Conservation (phyloP, 306 rosid species). For the Lathyrus aphaca region DNA sequence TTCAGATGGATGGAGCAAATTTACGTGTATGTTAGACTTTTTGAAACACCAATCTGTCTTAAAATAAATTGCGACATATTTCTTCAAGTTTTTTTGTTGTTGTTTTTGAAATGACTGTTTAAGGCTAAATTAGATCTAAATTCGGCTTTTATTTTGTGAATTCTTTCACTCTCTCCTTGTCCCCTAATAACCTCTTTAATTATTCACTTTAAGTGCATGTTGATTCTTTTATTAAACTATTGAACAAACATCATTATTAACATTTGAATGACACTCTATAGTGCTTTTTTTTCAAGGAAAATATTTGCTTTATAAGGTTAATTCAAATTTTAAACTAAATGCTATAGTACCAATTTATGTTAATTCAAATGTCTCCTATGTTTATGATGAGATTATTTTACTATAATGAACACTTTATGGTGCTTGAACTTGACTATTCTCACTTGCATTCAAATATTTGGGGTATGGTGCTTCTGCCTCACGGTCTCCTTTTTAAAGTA, state of each 20-base stretch:
- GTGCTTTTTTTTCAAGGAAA: no score
- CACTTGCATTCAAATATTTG: constrained; percentile 5
- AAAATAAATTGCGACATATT: neutral
- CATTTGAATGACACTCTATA: constrained; percentile 4
- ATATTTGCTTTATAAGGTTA: neutral
- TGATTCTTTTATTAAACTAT: constrained; percentile 10
- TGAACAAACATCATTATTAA: neutral
- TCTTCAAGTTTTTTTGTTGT: neutral
- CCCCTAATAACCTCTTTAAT: neutral
- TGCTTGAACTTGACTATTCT: constrained; percentile 9
- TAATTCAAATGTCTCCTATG: no score
- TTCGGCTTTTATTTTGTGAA: neutral
- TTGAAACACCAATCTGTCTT: neutral
- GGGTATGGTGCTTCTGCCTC: neutral
- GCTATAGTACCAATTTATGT: no score
- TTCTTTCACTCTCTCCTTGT: neutral
- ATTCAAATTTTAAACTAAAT: no score
- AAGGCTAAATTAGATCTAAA: neutral
- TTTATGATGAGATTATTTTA: neutral
- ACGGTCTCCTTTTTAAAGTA: neutral
- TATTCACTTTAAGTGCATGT: constrained; percentile 12
- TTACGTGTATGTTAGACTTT: no score
- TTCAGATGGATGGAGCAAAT: no score
- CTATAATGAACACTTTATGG: neutral
- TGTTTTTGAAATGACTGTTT: neutral